These are phyloP conservation scores for Phytophthora idaei DNA, from an alignment of 352 stramenopile genomes.

Conservation along the genomic window DNA sequence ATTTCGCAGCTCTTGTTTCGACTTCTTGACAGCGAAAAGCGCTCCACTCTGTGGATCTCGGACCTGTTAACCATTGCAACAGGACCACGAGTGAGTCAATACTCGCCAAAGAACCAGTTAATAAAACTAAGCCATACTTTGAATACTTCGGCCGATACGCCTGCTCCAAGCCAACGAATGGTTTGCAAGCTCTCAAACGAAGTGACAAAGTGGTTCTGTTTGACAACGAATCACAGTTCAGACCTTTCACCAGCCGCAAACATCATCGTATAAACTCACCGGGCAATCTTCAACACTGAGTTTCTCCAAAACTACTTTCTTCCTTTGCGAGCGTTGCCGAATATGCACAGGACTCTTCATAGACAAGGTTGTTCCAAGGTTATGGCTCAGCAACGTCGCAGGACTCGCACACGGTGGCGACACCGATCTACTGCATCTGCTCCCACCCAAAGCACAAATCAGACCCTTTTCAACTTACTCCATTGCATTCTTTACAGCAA, in stretches of 20 bases:
- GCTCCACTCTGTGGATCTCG: conserved; percentile 40
- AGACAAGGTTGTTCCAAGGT: conserved; percentile 45
- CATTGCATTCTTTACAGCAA: not conserved
- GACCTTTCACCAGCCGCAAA: not conserved
- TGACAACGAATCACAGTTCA: conserved; percentile 12
- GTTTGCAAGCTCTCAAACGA: conserved; percentile 65
- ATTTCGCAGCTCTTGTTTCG: conserved; percentile 76
- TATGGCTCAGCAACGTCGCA: conserved; percentile 42
- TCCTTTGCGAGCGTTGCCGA: conserved; percentile 21
- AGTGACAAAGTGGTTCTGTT: conserved; percentile 33
- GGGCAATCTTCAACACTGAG: conserved; percentile 26
- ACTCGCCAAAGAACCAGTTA: not conserved
- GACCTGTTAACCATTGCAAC: conserved; percentile 31
- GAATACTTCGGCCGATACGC: conserved; percentile 73
- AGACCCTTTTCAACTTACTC: not conserved
- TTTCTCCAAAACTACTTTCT: conserved; percentile 36
- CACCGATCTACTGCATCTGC: conserved; percentile 24
- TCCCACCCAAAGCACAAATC: conserved; percentile 3
- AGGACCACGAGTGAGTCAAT: conserved; percentile 5
- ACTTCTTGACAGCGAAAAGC: conserved; percentile 84
- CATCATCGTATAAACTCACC: conserved; percentile 22
- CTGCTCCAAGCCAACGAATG: conserved; percentile 65
- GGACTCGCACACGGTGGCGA: conserved; percentile 48
- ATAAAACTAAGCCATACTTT: conserved; percentile 42
- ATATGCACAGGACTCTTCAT: conserved; percentile 40